Conservation (phyloP, 2,329 filamentous ascomycete species). For the Madurella mycetomatis region DNA sequence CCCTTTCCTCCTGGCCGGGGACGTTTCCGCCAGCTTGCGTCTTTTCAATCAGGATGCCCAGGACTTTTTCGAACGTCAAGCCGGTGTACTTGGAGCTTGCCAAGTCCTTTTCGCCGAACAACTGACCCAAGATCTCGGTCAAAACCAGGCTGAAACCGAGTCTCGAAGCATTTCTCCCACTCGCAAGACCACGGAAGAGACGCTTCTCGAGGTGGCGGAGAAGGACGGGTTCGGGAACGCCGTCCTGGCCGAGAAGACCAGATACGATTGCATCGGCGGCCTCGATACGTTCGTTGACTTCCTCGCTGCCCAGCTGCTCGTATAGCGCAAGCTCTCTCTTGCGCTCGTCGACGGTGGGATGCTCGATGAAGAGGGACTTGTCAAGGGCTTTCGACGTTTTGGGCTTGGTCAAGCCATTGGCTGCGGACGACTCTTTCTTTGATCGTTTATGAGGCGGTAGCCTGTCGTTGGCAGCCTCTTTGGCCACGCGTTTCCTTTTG, state of each 20-base stretch:
- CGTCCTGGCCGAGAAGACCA: slow-evolving; percentile 47
- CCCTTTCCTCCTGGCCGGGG: slow-evolving; percentile 71
- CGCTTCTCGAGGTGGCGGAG: slow-evolving; percentile 59
- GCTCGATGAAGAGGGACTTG: slow-evolving; percentile 48
- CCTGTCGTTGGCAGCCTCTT: slow-evolving; percentile 26
- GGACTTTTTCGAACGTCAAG: slow-evolving; percentile 52
- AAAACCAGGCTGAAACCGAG: slow-evolving; percentile 86
- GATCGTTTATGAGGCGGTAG: slow-evolving; percentile 36
- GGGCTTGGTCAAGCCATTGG: slow-evolving; percentile 22
- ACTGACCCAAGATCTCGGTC: slow-evolving; percentile 70
- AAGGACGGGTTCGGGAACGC: slow-evolving; percentile 49
- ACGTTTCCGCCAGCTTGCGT: slow-evolving; percentile 51
- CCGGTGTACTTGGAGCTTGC: slow-evolving; percentile 45
- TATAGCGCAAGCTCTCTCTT: slow-evolving; percentile 57
- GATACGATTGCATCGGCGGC: slow-evolving; percentile 57
- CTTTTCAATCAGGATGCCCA: slow-evolving; percentile 52
- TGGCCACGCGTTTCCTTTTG: slow-evolving; percentile 41
- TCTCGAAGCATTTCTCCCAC: slow-evolving; percentile 81
- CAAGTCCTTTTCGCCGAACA: slow-evolving; percentile 53
- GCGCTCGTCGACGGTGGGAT: slow-evolving; percentile 49
- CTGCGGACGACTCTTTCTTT: slow-evolving; percentile 29
- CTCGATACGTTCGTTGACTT: slow-evolving; percentile 50
- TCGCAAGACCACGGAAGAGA: slow-evolving; percentile 83
- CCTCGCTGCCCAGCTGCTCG: slow-evolving; percentile 57
- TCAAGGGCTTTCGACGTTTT: slow-evolving; percentile 28